Conservation (phyloP, 176 grass and related monocot genomes). For the Panicum miliaceum region DNA sequence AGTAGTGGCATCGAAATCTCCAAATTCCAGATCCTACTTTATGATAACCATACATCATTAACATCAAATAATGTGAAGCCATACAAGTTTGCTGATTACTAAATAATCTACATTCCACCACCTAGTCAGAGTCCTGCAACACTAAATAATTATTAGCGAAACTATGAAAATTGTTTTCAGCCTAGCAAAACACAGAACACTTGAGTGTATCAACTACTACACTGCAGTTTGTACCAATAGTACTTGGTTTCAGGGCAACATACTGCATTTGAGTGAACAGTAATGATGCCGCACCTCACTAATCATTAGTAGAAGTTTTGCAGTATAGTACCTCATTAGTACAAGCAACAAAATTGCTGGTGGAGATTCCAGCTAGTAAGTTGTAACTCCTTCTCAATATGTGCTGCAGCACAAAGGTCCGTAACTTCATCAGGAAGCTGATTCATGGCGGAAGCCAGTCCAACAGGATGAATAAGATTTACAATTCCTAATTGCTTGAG, state of each 20-base stretch:
- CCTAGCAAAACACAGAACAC: constrained; percentile 5
- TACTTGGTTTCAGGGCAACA: not conserved
- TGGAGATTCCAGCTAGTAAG: constrained; percentile 89
- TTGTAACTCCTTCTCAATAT: constrained; percentile 92
- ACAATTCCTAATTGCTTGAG: constrained; percentile 81
- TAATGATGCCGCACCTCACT: not conserved
- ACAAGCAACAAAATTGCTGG: constrained; percentile 91
- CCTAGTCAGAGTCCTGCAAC: not conserved
- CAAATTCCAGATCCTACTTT: not conserved
- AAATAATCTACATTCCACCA: not conserved
- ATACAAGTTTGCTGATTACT: not conserved
- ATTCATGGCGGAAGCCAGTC: constrained; percentile 84
- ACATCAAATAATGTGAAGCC: not conserved
- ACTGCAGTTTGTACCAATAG: not conserved
- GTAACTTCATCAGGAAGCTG: constrained; percentile 87
- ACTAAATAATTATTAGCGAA: not conserved
- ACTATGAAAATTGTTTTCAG: not conserved
- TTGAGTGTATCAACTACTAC: not conserved
- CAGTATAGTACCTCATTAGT: constrained; percentile 68
- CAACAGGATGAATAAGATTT: constrained; percentile 63
- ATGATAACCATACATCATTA: not conserved
- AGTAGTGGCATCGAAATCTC: not conserved
- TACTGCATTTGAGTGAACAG: constrained; percentile 17
- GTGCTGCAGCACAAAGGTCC: constrained; percentile 73
- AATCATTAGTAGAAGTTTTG: not conserved